Conservation (phyloP, 345 rosid species). For the Dipteronia sinensis region DNA sequence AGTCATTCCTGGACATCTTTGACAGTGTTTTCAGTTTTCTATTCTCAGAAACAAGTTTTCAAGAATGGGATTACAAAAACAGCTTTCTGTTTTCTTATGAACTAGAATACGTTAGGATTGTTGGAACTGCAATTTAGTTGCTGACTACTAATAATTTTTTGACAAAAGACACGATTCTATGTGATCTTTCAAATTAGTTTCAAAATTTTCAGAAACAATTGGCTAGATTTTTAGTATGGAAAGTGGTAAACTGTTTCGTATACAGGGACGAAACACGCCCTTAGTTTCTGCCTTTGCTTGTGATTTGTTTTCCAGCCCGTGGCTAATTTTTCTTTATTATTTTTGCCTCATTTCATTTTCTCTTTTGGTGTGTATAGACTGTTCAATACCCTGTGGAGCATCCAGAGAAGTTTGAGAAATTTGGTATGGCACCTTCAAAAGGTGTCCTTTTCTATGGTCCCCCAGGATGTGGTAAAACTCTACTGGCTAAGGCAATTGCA, state of each 20-base stretch:
- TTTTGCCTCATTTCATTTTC: background rate
- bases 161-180: background rate
- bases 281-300: background rate
- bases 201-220: background rate
- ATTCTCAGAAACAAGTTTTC: background rate
- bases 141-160: background rate
- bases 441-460: slow-evolving; percentile 80
- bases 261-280: background rate
- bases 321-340: background rate
- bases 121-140: background rate
- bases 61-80: background rate
- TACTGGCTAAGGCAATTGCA: slow-evolving; percentile 70
- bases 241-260: too few species aligned
- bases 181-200: background rate
- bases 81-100: background rate
- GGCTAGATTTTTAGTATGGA: background rate
- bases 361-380: slow-evolving; percentile 37
- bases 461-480: slow-evolving; percentile 73
- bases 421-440: slow-evolving; percentile 81
- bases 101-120: background rate
- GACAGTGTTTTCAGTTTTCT: background rate
- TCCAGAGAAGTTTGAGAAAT: slow-evolving; percentile 76
- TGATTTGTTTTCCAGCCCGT: background rate
- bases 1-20: background rate
- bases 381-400: slow-evolving; percentile 87